Evolutionary conservation across 2,329 filamentous ascomycete species (phyloP).

Genomic region (Metarhizium guizhouense): DNA sequence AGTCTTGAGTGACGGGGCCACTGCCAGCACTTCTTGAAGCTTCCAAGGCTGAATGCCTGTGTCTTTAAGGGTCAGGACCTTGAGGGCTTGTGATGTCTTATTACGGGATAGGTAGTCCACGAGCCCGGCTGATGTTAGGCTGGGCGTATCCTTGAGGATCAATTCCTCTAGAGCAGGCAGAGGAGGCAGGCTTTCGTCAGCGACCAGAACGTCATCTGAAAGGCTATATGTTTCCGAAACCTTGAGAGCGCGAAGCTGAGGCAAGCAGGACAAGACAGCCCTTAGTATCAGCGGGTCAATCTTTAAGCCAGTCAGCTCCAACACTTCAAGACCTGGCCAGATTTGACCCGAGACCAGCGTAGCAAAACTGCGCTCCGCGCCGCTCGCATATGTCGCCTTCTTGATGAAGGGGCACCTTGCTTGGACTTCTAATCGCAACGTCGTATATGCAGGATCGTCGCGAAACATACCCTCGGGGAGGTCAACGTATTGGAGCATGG

Average conservation of each 20-base stretch:
- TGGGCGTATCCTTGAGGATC: conserved; percentile 60
- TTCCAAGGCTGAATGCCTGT: conserved; percentile 59
- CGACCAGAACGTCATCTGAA: conserved; percentile 67
- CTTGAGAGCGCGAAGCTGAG: conserved; percentile 63
- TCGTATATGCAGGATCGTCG: conserved; percentile 66
- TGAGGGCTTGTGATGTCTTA: conserved; percentile 51
- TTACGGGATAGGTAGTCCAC: conserved; percentile 55
- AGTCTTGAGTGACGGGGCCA: conserved; percentile 48
- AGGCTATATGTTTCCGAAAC: conserved; percentile 61
- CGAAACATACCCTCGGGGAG: conserved; percentile 80
- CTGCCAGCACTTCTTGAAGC: conserved; percentile 51
- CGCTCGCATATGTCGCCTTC: conserved; percentile 78
- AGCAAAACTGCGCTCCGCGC: conserved; percentile 70
- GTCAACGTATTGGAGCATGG: conserved; percentile 82
- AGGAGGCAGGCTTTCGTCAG: conserved; percentile 55
- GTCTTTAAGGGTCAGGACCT: conserved; percentile 59
- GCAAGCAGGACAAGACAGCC: conserved; percentile 59
- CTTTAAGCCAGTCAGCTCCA: conserved; percentile 60
- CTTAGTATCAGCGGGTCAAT: conserved; percentile 65
- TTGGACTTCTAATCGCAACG: conserved; percentile 76
- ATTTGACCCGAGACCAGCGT: conserved; percentile 53
- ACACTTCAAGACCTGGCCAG: conserved; percentile 63
- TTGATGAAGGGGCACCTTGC: conserved; percentile 73
- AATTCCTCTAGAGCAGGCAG: conserved; percentile 70
- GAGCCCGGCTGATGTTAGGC: conserved; percentile 64